Evolutionary conservation across 2,329 filamentous ascomycete genomes (phyloP).

Genomic region (Colletotrichum navitas): DNA sequence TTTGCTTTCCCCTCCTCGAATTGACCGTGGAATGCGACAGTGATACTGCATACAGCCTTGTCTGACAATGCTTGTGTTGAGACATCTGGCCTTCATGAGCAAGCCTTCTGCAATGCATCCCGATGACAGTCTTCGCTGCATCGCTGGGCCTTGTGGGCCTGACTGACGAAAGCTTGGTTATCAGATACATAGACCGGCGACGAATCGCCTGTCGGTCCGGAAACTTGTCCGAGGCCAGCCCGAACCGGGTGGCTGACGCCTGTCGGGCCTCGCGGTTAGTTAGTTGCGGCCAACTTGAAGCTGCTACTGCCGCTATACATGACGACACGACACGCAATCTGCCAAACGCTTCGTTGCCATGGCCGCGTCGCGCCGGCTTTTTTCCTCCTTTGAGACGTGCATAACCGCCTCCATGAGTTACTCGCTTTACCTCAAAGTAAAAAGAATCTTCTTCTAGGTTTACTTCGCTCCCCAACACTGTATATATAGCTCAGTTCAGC

Average conservation of each 20-base stretch:
- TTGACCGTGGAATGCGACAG: neutral
- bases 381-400: neutral
- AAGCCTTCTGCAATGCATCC: conserved; percentile 1
- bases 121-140: neutral
- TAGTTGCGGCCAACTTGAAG: conserved; percentile 1
- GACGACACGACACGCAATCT: conserved; percentile 9
- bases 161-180: conserved; percentile 18
- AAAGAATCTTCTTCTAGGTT: neutral
- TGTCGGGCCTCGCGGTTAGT: conserved; percentile 22
- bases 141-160: conserved; percentile 13
- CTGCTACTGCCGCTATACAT: neutral
- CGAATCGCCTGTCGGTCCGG: conserved; percentile 14
- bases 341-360: neutral
- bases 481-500: neutral
- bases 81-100: conserved; percentile 10
- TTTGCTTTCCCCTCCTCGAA: too few relatives aligned
- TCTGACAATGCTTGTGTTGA: conserved; percentile 13
- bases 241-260: neutral
- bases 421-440: neutral
- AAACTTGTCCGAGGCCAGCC: neutral
- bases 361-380: neutral
- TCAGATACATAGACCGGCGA: neutral
- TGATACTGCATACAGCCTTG: neutral
- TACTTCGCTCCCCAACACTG: neutral
- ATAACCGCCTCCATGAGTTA: too few relatives aligned